Evolutionary conservation across 2,329 filamentous ascomycete species (phyloP), one percentile per base, ranked within the genome.

Genomic region (Lachnellula cervina): DNA sequence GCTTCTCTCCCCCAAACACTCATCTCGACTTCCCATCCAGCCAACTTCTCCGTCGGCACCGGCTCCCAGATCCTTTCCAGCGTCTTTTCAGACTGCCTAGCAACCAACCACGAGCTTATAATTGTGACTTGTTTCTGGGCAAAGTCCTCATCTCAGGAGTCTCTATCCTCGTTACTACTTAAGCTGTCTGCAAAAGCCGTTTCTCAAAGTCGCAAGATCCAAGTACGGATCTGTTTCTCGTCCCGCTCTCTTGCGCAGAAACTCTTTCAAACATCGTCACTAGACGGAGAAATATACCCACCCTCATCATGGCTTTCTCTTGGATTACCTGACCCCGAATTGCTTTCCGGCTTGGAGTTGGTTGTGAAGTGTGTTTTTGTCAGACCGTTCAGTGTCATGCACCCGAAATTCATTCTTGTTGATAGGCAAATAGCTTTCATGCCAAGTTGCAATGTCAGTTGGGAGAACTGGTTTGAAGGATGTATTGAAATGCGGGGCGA

Each of bases 41-140:
- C 69, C 17, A 72, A 73, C 5, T 79, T 86, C 59, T 74, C 74
- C 25, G 69, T 84, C 16, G 83, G 83, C 54, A 86, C 80, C 0
- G 83, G 84, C 5, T 73, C 77, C 17, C 78, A 77, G 4, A 77
- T 86, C 32, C 75, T 76, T 0, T 72, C 75, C 40, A 72, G 75
- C 3, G 74, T 90, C 6, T 71, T 86, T 0, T 82, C 87, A 1
- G 81, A 83, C 8, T 78, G 92, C 3, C 72, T 81, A 4, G 68
- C 72, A 0, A 84, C 88, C 2, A 74, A 79, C 37, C 72, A 77
- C 48, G 88, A 90, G 64, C 74, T 92, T 28, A 81, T 91, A 56
- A 77, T 94, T 43, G 87, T 91, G 6, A 93, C 89, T 8, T 93
- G 89, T 70, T 94, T 92, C 72, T 92, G 89, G 88, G 84, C 89